A percentile compares a stretch with the other conserved stretches of the same genome.
Evolutionary conservation across 2,329 filamentous ascomycete genomes (phyloP).

Genomic region (Chaetomium globosum): DNA sequence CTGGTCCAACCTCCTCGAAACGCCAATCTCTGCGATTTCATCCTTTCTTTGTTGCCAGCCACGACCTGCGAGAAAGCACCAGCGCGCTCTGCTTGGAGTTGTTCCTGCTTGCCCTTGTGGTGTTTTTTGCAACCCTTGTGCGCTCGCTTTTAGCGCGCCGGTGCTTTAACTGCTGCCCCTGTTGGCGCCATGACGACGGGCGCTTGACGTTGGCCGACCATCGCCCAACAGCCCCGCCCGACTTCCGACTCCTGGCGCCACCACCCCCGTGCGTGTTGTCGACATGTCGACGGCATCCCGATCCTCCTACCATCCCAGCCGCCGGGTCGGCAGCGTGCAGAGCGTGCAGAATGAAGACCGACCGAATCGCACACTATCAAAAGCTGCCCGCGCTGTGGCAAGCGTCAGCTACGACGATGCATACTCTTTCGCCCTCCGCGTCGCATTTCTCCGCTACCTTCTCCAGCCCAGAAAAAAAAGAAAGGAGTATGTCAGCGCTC

Average conservation of each 20-base stretch:
- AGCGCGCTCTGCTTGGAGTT: background rate
- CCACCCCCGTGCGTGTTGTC: constrained; percentile 15
- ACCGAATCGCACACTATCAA: constrained; percentile 51
- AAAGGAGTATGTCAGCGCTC: constrained; percentile 76
- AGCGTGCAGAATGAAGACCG: constrained; percentile 44
- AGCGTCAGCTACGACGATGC: constrained; percentile 73
- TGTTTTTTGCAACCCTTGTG: background rate
- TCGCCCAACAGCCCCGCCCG: constrained; percentile 13
- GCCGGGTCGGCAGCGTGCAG: constrained; percentile 44
- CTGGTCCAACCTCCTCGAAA: constrained; percentile 18
- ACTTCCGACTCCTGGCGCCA: background rate
- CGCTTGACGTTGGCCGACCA: constrained; percentile 14
- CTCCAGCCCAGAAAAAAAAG: constrained; percentile 87
- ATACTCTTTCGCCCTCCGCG: constrained; percentile 86
- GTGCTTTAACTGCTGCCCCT: background rate
- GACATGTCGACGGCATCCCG: constrained; percentile 57
- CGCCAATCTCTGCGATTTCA: constrained; percentile 9
- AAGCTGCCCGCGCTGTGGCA: constrained; percentile 47
- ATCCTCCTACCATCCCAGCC: constrained; percentile 50
- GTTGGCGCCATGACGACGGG: constrained; percentile 22
- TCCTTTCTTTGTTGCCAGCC: constrained; percentile 13
- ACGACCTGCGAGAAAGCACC: background rate
- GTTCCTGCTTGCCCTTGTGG: background rate
- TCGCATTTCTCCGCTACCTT: constrained; percentile 89
- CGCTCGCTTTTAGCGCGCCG: background rate